Evolutionary conservation across 345 rosid genomes (phyloP).

Genomic region (Aurinia saxatilis): DNA sequence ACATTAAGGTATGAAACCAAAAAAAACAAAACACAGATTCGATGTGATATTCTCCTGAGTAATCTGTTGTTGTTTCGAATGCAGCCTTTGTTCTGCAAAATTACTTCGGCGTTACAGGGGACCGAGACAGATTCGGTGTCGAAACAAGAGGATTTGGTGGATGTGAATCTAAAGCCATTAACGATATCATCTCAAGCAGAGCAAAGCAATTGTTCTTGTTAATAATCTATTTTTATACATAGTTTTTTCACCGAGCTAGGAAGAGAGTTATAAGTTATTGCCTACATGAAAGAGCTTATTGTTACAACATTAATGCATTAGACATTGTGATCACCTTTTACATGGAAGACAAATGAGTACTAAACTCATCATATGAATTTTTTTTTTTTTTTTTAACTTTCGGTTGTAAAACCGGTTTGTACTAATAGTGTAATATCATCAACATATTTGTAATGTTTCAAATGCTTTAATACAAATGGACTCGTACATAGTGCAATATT

Average conservation of each 20-base stretch:
- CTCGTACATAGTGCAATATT: too few relatives aligned
- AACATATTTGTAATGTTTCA: too few relatives aligned
- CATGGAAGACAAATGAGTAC: too few relatives aligned
- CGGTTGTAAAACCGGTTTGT: too few relatives aligned
- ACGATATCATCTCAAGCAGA: conserved; percentile 55
- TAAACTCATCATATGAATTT: too few relatives aligned
- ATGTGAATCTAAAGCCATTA: conserved; percentile 71
- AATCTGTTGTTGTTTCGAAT: neutral
- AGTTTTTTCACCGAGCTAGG: neutral
- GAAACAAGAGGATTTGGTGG: conserved; percentile 89
- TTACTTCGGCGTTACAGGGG: conserved; percentile 79
- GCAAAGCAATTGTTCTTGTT: conserved; percentile 78
- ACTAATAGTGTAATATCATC: too few relatives aligned
- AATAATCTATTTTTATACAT: neutral
- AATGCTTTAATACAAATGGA: too few relatives aligned
- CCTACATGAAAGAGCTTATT: too few relatives aligned
- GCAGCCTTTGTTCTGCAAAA: conserved; percentile 89
- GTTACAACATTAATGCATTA: too few relatives aligned
- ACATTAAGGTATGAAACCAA: conserved; percentile 50
- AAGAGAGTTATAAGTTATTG: neutral
- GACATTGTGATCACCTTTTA: too few relatives aligned
- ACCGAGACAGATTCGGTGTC: conserved; percentile 68
- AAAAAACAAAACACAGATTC: neutral
- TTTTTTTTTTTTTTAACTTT: too few relatives aligned
- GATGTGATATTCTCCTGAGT: neutral